Conservation (phyloP, 768 basidiomycete genomes). For the Trametopsis cervina region DNA sequence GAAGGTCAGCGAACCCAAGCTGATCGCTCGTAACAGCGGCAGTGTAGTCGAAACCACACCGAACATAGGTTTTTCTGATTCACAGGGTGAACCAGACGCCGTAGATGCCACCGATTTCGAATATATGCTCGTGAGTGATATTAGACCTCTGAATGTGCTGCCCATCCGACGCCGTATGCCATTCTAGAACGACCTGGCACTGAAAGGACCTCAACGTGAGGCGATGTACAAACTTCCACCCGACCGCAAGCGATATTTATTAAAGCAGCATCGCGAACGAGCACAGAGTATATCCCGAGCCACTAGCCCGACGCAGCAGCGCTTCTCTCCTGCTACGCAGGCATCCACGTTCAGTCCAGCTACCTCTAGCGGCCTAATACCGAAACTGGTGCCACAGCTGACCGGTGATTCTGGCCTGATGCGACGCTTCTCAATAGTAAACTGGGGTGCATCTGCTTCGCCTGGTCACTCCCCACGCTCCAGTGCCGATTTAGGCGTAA, state of each 20-base stretch:
- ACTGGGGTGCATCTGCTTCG: constrained; percentile 43
- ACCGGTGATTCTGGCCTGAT: constrained; percentile 68
- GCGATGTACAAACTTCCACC: constrained; percentile 54
- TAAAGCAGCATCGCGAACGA: constrained; percentile 47
- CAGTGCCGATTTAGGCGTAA: constrained; percentile 31
- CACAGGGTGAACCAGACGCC: constrained; percentile 11
- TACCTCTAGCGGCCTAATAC: constrained; percentile 40
- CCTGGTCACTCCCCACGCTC: constrained; percentile 29
- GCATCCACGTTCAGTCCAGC: constrained; percentile 55
- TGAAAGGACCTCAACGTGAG: constrained; percentile 63
- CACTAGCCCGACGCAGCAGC: constrained; percentile 19
- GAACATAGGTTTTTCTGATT: not conserved
- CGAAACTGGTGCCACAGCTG: constrained; percentile 64
- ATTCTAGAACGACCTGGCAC: constrained; percentile 59
- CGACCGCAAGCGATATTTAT: constrained; percentile 60
- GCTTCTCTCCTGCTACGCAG: constrained; percentile 20
- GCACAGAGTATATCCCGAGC: constrained; percentile 27
- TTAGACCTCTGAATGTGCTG: not conserved
- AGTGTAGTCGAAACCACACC: constrained; percentile 8
- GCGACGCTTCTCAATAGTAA: constrained; percentile 58
- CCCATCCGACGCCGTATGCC: constrained; percentile 2
- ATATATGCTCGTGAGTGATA: constrained; percentile 53
- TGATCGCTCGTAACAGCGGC: constrained; percentile 39
- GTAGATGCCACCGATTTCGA: constrained; percentile 43
- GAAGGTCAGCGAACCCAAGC: constrained; percentile 67